Evolutionary conservation across 768 basidiomycete species (phyloP).

Genomic region (Mycena rosella): DNA sequence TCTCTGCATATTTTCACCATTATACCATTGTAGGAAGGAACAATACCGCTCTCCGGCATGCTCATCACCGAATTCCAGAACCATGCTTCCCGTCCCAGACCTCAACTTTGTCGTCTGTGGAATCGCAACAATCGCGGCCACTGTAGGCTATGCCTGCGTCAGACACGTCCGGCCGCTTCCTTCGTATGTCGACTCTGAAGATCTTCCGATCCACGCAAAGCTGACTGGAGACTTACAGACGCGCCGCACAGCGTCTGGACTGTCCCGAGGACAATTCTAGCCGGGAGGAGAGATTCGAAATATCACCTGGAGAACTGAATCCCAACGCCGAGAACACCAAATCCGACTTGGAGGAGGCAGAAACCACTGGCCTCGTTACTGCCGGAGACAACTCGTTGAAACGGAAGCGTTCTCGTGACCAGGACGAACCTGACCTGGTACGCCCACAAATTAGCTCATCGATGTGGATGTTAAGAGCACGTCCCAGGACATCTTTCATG

Average conservation of each 20-base stretch:
- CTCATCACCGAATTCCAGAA: neutral
- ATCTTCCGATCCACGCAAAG: conserved; percentile 43
- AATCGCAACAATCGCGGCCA: conserved; percentile 71
- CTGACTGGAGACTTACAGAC: neutral
- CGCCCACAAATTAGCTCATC: neutral
- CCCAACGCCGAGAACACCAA: neutral
- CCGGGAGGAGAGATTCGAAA: conserved; percentile 9
- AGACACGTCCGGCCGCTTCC: conserved; percentile 49
- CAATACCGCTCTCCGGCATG: neutral
- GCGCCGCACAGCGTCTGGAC: neutral
- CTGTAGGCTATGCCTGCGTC: conserved; percentile 68
- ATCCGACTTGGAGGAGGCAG: neutral
- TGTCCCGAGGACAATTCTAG: neutral
- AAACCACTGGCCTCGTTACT: neutral
- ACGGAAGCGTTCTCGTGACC: conserved; percentile 47
- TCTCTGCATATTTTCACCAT: neutral
- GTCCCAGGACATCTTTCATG: conserved; percentile 47
- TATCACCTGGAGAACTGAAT: neutral
- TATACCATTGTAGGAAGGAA: neutral
- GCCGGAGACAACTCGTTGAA: conserved; percentile 41
- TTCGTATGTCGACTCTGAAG: conserved; percentile 40
- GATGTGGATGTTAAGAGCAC: neutral
- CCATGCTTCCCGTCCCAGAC: conserved; percentile 65
- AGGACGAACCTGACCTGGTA: conserved; percentile 37
- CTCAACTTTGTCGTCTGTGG: conserved; percentile 69